Percentiles rank a stretch among this genome's conserved stretches.
Evolutionary conservation across 2,329 filamentous ascomycete genomes (phyloP).

Genomic region (Epichloe gansuensis): DNA sequence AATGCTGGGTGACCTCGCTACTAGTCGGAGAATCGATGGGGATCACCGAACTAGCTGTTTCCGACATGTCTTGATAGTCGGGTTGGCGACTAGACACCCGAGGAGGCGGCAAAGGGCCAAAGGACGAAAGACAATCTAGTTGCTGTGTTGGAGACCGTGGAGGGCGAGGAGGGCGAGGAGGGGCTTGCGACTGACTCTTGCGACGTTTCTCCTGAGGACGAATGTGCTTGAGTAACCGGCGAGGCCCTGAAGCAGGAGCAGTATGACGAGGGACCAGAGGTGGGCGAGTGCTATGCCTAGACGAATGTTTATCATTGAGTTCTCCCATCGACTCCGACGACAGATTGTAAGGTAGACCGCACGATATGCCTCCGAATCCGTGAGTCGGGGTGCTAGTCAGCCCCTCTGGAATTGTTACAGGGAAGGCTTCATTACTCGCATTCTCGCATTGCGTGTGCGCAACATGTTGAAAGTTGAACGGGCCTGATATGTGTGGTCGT

Average conservation of each 20-base stretch:
- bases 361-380: neutral
- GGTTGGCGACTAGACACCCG: slow-evolving; percentile 43
- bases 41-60: slow-evolving; percentile 20
- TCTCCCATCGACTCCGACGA: slow-evolving; percentile 22
- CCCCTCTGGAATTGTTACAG: neutral
- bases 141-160: slow-evolving; percentile 32
- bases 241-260: slow-evolving; percentile 14
- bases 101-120: slow-evolving; percentile 34
- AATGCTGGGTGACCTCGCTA: slow-evolving; percentile 31
- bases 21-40: slow-evolving; percentile 33
- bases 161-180: slow-evolving; percentile 23
- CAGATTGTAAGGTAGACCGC: neutral
- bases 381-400: neutral
- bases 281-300: slow-evolving; percentile 5
- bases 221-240: slow-evolving; percentile 28
- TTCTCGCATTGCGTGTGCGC: slow-evolving; percentile 43
- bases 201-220: slow-evolving; percentile 39
- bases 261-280: slow-evolving; percentile 10
- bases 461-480: slow-evolving; percentile 56
- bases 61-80: slow-evolving; percentile 27
- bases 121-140: slow-evolving; percentile 15
- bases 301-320: neutral
- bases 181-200: slow-evolving; percentile 34
- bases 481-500: slow-evolving; percentile 44
- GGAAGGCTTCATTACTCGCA: slow-evolving; percentile 21